These are phyloP conservation scores for Coemansia umbellata DNA, from an alignment of 192 early-diverging fungal species.

Conservation along the genomic window DNA sequence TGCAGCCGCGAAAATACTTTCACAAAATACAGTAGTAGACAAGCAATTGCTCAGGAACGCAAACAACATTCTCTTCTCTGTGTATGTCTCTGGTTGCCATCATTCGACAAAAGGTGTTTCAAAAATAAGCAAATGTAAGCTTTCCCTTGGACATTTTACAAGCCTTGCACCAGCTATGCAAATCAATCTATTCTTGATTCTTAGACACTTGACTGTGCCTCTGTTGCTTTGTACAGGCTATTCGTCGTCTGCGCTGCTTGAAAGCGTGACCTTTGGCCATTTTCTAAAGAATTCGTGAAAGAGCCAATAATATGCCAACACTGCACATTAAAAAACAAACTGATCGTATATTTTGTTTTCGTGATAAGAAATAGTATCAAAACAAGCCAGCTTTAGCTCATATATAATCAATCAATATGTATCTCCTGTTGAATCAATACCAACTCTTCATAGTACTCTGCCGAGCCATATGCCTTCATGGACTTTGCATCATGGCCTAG, in stretches of 20 bases:
- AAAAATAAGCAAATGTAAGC: conserved; percentile 34
- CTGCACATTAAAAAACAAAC: too few species aligned
- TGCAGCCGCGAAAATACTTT: too few species aligned
- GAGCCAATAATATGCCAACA: too few species aligned
- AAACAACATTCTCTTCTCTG: conserved; percentile 24
- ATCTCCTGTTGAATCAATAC: conserved; percentile 43
- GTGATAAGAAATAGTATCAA: too few species aligned
- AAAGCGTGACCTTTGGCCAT: conserved; percentile 29
- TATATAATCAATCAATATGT: conserved; percentile 6
- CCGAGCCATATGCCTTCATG: conserved; percentile 11
- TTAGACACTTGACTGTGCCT: not conserved
- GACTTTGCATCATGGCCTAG: conserved; percentile 12
- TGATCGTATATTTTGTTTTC: too few species aligned
- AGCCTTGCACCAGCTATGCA: conserved; percentile 35
- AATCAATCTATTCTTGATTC: conserved; percentile 16
- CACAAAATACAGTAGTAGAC: too few species aligned
- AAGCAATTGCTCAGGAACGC: conserved; percentile 36
- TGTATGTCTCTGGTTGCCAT: conserved; percentile 40
- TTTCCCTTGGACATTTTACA: conserved; percentile 26
- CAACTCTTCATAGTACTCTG: conserved; percentile 37
- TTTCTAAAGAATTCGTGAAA: not conserved
- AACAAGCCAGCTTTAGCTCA: too few species aligned
- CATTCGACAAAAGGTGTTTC: conserved; percentile 43
- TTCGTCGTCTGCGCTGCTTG: conserved; percentile 10
- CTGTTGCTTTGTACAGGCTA: not conserved